Base-by-base conservation (phyloP, 164 flowering plant genomes). In the Tinospora cordifolia region DNA sequence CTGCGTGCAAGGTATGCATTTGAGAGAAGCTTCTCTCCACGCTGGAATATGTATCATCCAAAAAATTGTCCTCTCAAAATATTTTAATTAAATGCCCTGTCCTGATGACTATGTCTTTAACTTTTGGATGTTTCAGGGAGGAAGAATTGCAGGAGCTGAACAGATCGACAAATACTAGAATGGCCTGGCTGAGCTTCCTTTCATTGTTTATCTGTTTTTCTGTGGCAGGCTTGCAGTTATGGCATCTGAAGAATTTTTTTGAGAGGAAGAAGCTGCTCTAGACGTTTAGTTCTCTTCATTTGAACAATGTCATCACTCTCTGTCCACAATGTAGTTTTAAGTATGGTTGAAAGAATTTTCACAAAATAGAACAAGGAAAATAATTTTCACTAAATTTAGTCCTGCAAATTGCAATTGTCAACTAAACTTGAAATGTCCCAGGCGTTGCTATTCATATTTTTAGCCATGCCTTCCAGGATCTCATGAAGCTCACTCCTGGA, bases 221-320 rank as follows among this genome's bases (percentile, higher is more conserved):
- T 0, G 98, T 92, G 40, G 95, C 92, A 2, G 86, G 83, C 24
- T 69, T 88, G 82, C 97, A 91, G 69, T 62, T 90, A n/a, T 88
- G 90, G 93, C 92, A 91, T 80, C 79, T 91, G 77, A 90, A 91
- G 86, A 73, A 84, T 66, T 91, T 85, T 75, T 91, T 91, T 77
- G 87, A 87, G 78, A 89, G 89, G 84, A 91, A 90, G 85, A 91
- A 91, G 85, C 87, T 91, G 69, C 85, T 89, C 58, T 91, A 81
- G 75, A 10, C 68, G 21, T 46, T 36, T 75, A 11, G 14, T 59
- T 63, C 39, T 44, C 30, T 49, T 47, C 47, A 15, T 44, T 34
- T 22, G 27, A 67, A 40, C 65, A 60, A 72, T 54, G n/a, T n/a
- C n/a, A n/a, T n/a, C n/a, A n/a, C n/a, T n/a, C n/a, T n/a, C n/a